A percentile compares a stretch with the other conserved stretches of the same genome.
Conservation (phyloP, 306 rosid species). For the Lithocarpus polystachyus region DNA sequence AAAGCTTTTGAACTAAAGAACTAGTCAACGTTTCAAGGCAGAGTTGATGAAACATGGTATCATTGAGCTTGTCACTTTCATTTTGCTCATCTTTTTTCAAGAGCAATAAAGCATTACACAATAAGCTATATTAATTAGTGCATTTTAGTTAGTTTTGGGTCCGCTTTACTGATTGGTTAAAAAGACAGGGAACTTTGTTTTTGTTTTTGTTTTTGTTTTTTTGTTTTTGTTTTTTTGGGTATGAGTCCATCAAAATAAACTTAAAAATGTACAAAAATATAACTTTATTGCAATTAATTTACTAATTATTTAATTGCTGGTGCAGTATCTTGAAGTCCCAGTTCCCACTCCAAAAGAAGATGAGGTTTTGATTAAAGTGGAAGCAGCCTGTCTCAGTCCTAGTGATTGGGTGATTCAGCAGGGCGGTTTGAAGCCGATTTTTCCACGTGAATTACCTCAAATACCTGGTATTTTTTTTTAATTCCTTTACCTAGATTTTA, state of each 20-base stretch:
- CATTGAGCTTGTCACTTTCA: too few relatives aligned
- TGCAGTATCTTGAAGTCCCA: constrained; percentile 67
- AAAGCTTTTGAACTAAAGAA: too few relatives aligned
- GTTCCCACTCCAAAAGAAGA: constrained; percentile 47
- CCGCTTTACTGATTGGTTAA: too few relatives aligned
- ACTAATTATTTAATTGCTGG: not conserved
- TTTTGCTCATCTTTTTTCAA: too few relatives aligned
- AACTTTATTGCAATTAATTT: not conserved
- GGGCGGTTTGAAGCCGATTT: constrained; percentile 38
- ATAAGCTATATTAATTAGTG: too few relatives aligned
- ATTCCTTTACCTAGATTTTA: not conserved
- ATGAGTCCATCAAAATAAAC: not conserved
- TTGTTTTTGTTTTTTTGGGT: not conserved
- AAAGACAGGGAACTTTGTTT: not conserved
- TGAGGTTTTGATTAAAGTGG: constrained; percentile 61
- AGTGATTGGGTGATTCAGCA: constrained; percentile 70
- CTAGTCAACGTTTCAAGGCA: too few relatives aligned
- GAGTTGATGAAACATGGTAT: too few relatives aligned
- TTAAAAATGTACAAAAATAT: too few relatives aligned
- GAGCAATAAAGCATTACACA: too few relatives aligned
- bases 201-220: too few relatives aligned
- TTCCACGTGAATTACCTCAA: constrained; percentile 55
- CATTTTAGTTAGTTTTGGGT: too few relatives aligned
- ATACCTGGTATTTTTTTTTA: constrained; percentile 44
- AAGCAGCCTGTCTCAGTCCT: constrained; percentile 64